Evolutionary conservation across 345 rosid species (phyloP).

Genomic region (Raphanus sativus): DNA sequence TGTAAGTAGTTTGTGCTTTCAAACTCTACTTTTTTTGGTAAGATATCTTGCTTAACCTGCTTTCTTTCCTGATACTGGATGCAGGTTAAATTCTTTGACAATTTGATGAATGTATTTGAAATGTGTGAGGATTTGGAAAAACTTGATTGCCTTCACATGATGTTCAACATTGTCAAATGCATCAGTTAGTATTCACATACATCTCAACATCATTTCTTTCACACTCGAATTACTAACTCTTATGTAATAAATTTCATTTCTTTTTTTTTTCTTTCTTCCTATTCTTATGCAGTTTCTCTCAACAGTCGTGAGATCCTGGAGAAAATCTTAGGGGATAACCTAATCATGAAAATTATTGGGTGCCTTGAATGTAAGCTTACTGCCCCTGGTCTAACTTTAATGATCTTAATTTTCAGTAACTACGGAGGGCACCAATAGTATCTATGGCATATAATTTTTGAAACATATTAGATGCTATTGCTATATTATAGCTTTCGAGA

Average conservation of each 20-base stretch:
- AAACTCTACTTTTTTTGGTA: conserved; percentile 6
- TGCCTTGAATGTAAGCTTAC: conserved; percentile 83
- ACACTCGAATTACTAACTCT: conserved; percentile 14
- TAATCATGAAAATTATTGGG: conserved; percentile 84
- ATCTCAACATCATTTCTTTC: conserved; percentile 16
- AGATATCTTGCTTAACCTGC: conserved; percentile 12
- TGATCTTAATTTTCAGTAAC: conserved; percentile 13
- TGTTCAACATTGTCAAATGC: conserved; percentile 77
- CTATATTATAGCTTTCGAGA: neutral
- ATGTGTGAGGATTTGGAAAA: conserved; percentile 66
- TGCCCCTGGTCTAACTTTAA: conserved; percentile 2
- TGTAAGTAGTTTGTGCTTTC: conserved; percentile 51
- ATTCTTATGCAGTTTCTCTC: conserved; percentile 66
- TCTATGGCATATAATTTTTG: neutral
- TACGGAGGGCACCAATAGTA: neutral
- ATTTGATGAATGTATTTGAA: conserved; percentile 72
- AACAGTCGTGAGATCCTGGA: conserved; percentile 78
- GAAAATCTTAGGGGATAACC: conserved; percentile 76
- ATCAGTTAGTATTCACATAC: conserved; percentile 58
- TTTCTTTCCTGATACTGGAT: conserved; percentile 35
- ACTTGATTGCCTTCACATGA: conserved; percentile 70
- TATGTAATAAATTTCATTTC: conserved; percentile 12
- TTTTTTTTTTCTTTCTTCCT: conserved; percentile 24
- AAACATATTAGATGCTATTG: conserved; percentile 8
- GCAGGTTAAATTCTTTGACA: conserved; percentile 77